Evolutionary conservation across 495 filamentous ascomycete species (phyloP).

Genomic region (Penicillium paradoxum): DNA sequence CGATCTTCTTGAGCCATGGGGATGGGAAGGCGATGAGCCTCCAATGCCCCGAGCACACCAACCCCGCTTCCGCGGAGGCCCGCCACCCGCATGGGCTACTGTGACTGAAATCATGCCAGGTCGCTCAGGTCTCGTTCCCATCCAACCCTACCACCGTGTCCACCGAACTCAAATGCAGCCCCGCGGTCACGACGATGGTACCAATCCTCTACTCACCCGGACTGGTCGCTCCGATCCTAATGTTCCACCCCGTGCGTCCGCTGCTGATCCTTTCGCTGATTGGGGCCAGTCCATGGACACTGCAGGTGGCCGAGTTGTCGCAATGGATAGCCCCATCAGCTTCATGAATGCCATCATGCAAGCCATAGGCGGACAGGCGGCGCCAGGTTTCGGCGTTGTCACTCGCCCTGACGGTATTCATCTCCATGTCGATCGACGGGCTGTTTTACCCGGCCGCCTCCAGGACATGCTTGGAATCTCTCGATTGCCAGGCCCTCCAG

Average conservation of each 20-base stretch:
- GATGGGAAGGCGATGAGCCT: slow-evolving; percentile 51
- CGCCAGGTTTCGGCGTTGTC: slow-evolving; percentile 49
- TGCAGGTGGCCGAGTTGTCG: slow-evolving; percentile 40
- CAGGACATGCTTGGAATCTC: slow-evolving; percentile 53
- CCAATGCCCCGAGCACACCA: slow-evolving; percentile 42
- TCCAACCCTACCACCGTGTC: slow-evolving; percentile 48
- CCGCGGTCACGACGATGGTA: slow-evolving; percentile 66
- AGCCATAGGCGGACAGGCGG: slow-evolving; percentile 48
- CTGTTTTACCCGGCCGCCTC: slow-evolving; percentile 49
- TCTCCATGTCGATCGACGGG: slow-evolving; percentile 48
- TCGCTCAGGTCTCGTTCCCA: slow-evolving; percentile 39
- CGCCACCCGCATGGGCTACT: slow-evolving; percentile 38
- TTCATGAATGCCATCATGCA: slow-evolving; percentile 59
- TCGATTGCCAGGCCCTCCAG: slow-evolving; percentile 40
- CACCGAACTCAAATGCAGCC: slow-evolving; percentile 45
- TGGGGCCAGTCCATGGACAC: slow-evolving; percentile 56
- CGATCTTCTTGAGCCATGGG: slow-evolving; percentile 50
- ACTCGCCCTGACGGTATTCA: slow-evolving; percentile 56
- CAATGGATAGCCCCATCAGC: slow-evolving; percentile 57
- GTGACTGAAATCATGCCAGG: slow-evolving; percentile 43
- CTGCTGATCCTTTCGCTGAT: slow-evolving; percentile 40
- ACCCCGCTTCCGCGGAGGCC: slow-evolving; percentile 38
- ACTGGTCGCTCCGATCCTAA: slow-evolving; percentile 34
- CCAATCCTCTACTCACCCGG: slow-evolving; percentile 67
- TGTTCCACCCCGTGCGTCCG: slow-evolving; percentile 29